Percentiles rank a stretch among this genome's conserved stretches.
Evolutionary conservation across 768 basidiomycete genomes (phyloP).

Genomic region (Lentinula aciculospora): DNA sequence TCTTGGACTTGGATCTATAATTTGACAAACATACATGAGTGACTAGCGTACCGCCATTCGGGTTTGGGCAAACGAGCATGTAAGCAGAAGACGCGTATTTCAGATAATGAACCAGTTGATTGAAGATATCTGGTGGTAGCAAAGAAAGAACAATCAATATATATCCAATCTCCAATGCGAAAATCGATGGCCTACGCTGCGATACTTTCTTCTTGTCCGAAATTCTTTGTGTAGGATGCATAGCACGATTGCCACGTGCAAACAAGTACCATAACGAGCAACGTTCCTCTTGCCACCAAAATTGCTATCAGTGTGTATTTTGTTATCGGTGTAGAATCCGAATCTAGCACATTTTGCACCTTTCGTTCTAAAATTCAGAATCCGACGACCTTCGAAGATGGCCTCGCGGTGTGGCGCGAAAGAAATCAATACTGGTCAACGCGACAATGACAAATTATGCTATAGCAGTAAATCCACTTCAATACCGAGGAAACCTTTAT

Average conservation of each 20-base stretch:
- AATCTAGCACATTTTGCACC: too few relatives aligned
- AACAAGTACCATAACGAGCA: not conserved
- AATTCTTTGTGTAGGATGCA: not conserved
- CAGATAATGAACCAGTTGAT: conserved; percentile 46
- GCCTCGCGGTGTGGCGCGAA: too few relatives aligned
- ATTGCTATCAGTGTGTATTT: not conserved
- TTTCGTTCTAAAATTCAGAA: too few relatives aligned
- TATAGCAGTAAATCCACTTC: not conserved
- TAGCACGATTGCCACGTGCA: not conserved
- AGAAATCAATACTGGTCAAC: too few relatives aligned
- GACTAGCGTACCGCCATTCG: conserved; percentile 43
- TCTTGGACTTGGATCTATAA: not conserved
- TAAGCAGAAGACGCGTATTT: conserved; percentile 53
- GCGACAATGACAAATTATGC: not conserved
- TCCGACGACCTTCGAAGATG: too few relatives aligned
- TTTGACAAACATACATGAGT: conserved; percentile 17
- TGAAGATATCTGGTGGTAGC: conserved; percentile 22
- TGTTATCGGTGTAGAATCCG: too few relatives aligned
- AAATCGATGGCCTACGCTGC: not conserved
- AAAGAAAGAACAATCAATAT: not conserved
- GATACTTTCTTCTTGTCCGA: not conserved
- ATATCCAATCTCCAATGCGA: not conserved
- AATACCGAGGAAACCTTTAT: not conserved
- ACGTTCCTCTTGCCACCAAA: not conserved
- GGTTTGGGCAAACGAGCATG: conserved; percentile 35